A percentile compares a stretch with the other conserved stretches of the same genome.
Conservation (phyloP, 139 green algal species). For the Zygnema circumcarinatum region DNA sequence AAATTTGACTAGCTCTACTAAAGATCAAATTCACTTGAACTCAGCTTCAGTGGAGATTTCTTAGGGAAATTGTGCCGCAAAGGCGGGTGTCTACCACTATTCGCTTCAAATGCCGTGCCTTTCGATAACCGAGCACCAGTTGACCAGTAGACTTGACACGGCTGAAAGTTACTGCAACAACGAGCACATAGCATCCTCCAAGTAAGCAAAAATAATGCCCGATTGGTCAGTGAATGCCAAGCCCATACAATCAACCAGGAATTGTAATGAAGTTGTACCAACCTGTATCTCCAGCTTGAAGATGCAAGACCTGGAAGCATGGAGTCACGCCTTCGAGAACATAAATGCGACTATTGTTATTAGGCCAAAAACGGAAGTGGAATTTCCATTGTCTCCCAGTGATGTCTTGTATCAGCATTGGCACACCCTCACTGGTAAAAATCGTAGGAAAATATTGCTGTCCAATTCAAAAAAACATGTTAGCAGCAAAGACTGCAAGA, state of each 20-base stretch:
- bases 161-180: neutral
- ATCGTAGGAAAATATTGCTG: slow-evolving; percentile 45
- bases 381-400: slow-evolving; percentile 34
- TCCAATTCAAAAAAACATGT: neutral
- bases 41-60: too few species aligned
- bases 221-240: neutral
- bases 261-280: neutral
- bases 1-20: too few species aligned
- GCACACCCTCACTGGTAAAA: slow-evolving; percentile 10
- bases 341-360: slow-evolving; percentile 59
- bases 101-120: neutral
- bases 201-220: neutral
- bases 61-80: too few species aligned
- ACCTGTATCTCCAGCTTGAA: slow-evolving; percentile 54
- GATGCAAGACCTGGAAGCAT: slow-evolving; percentile 36
- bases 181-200: neutral
- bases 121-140: neutral
- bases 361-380: slow-evolving; percentile 56
- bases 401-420: slow-evolving; percentile 25
- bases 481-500: slow-evolving; percentile 1
- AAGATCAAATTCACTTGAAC: too few species aligned
- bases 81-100: neutral
- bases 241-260: neutral
- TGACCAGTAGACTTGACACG: neutral
- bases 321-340: slow-evolving; percentile 43